Evolutionary conservation across 78 protist genomes (phyloP).

Genomic region (Dictyostelium intermedium): DNA sequence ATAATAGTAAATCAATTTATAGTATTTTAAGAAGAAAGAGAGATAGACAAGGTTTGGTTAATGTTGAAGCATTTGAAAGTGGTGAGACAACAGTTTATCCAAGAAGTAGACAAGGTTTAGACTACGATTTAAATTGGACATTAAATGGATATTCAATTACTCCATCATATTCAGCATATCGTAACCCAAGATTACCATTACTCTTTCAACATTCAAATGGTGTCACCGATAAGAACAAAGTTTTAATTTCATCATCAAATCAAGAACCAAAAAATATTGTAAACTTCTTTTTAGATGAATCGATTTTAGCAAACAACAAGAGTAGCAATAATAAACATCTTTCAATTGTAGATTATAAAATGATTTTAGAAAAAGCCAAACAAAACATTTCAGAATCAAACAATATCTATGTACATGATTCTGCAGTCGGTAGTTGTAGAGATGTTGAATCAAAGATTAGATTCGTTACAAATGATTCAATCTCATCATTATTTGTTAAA

Average conservation of each 20-base stretch:
- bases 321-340: not conserved
- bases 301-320: not conserved
- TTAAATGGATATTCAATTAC: slow-evolving; percentile 53
- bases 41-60: slow-evolving; percentile 69
- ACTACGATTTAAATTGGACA: slow-evolving; percentile 67
- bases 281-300: slow-evolving; percentile 47
- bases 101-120: slow-evolving; percentile 46
- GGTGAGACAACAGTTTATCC: slow-evolving; percentile 25
- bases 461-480: slow-evolving; percentile 31
- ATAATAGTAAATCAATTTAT: slow-evolving; percentile 38
- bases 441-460: slow-evolving; percentile 32
- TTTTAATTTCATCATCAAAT: not conserved
- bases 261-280: not conserved
- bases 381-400: not conserved
- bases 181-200: slow-evolving; percentile 50
- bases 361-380: slow-evolving; percentile 24
- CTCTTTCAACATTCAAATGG: slow-evolving; percentile 46
- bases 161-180: slow-evolving; percentile 39
- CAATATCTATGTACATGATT: slow-evolving; percentile 39
- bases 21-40: slow-evolving; percentile 63
- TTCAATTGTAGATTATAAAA: slow-evolving; percentile 20
- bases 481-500: slow-evolving; percentile 33
- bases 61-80: slow-evolving; percentile 21
- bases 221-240: slow-evolving; percentile 1
- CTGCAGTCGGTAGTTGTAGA: slow-evolving; percentile 43